Base-by-base conservation (phyloP, 768 basidiomycete genomes). In the Lentinula sp. region DNA sequence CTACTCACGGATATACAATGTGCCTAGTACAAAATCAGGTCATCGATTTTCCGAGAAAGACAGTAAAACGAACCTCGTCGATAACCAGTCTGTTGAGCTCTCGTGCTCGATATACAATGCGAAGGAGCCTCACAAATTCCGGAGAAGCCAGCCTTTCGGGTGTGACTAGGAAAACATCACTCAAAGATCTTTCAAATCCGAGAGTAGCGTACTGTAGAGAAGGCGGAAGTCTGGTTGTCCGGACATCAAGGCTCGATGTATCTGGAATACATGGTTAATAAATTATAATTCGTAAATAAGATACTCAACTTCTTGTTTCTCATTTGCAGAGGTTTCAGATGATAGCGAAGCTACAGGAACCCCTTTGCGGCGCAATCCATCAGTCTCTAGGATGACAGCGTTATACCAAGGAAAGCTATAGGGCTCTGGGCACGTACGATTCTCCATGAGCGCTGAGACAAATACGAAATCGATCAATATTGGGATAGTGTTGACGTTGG, bases 1-100 rank as follows among this genome's bases (percentile, higher is more conserved):
- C n/a, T 43, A 63, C 78, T 65, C 63, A 89, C 89, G 18, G 90
- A 91, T 64, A 93, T 91, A 65, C 91, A 91, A 70, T 93, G 90
- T 1, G 90, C 91, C 88, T 89, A 39, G 6, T 6, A 34, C 49
- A 31, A 31, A 55, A 51, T 45, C 63, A 11, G 60, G 34, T 21
- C 32, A 56, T 46, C 9, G 59, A 59, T 42, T 23, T 49, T 18
- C 32, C 59, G 28, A n/a, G 40, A 32, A 18, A 21, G 18, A 56
- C 9, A 18, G 21, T 64, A 57, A 15, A 5, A 66, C 71, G 52
- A 61, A 88, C 89, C 80, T 94, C 92, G 60, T 94, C 92, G 2
- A 94, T 80, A 11, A 94, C 89, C 5, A 95, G 75, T 6, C 91
- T 78, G 62, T 86, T 89, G 3, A 94, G 74, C 58, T 83, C 78